phyloP scores from a whole-genome alignment of 768 basidiomycete species.

The Thelephora aurantiotincta region DNA sequence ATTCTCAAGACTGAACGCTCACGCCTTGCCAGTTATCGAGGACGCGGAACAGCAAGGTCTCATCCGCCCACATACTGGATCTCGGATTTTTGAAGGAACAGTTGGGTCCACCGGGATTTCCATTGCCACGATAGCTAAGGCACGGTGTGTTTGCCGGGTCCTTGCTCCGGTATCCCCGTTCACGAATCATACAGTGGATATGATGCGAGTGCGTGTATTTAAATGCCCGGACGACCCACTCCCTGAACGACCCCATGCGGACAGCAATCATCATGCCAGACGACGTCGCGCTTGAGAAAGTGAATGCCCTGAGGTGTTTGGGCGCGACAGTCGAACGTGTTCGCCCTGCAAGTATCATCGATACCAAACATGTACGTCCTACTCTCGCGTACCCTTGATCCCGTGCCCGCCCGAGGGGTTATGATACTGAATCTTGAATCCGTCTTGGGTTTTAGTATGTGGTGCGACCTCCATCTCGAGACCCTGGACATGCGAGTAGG shows the following conservation, averaged over 20 bases:
- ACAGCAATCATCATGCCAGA: conserved; percentile 84
- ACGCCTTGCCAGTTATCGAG: conserved; percentile 58
- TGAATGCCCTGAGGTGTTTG: conserved; percentile 65
- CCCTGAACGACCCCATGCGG: neutral
- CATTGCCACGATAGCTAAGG: conserved; percentile 83
- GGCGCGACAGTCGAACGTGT: conserved; percentile 87
- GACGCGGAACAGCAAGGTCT: conserved; percentile 81
- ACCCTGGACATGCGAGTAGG: neutral
- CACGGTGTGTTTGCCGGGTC: conserved; percentile 37
- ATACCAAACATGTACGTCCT: conserved; percentile 73
- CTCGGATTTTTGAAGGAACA: conserved; percentile 93
- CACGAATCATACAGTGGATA: conserved; percentile 48
- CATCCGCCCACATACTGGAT: conserved; percentile 75
- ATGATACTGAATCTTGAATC: neutral
- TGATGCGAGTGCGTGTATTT: conserved; percentile 50
- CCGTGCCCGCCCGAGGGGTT: too few species aligned
- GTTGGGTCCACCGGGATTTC: conserved; percentile 95
- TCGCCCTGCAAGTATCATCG: conserved; percentile 90
- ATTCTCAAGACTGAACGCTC: neutral
- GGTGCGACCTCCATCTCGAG: neutral
- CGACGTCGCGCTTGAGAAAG: conserved; percentile 85
- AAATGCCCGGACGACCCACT: neutral
- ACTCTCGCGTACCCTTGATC: conserved; percentile 9
- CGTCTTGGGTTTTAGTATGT: conserved; percentile 6
- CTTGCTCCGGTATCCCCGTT: neutral